A percentile compares a stretch with the other conserved stretches of the same genome.
Evolutionary conservation across 495 filamentous ascomycete genomes (phyloP).

Genomic region (Sabuloglossum arenarium): DNA sequence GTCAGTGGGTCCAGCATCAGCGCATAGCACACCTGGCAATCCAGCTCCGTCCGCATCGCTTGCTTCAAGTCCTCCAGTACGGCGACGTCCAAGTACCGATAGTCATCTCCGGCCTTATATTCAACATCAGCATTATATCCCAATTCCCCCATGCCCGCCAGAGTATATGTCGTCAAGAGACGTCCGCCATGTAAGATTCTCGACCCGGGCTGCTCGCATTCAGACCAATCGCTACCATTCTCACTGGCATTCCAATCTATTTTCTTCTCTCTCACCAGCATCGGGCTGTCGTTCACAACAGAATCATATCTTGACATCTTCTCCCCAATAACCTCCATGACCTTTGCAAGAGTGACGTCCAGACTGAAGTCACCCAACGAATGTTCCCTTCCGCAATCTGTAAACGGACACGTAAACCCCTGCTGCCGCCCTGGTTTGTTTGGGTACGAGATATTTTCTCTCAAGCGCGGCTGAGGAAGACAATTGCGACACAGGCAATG

Average conservation of each 20-base stretch:
- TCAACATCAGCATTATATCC: slow-evolving; percentile 28
- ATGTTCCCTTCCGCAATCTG: slow-evolving; percentile 46
- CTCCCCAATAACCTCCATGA: slow-evolving; percentile 31
- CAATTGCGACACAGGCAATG: slow-evolving; percentile 56
- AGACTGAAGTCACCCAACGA: slow-evolving; percentile 51
- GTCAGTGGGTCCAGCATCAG: slow-evolving; percentile 65
- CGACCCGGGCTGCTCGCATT: slow-evolving; percentile 10
- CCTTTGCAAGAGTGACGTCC: slow-evolving; percentile 53
- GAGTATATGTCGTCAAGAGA: slow-evolving; percentile 34
- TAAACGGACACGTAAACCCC: slow-evolving; percentile 53
- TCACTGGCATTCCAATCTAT: neutral
- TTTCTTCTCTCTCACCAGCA: slow-evolving; percentile 13
- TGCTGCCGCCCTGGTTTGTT: slow-evolving; percentile 36
- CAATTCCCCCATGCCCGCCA: slow-evolving; percentile 33
- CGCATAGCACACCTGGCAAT: slow-evolving; percentile 74
- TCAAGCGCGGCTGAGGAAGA: slow-evolving; percentile 38
- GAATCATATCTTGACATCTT: slow-evolving; percentile 12
- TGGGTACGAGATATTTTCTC: slow-evolving; percentile 57
- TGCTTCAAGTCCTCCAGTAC: slow-evolving; percentile 37
- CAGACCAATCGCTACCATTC: slow-evolving; percentile 6
- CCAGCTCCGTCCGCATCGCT: slow-evolving; percentile 42
- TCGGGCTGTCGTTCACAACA: slow-evolving; percentile 9
- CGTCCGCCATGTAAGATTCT: slow-evolving; percentile 27
- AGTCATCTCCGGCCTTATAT: slow-evolving; percentile 26
- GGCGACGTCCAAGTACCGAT: slow-evolving; percentile 24